These are phyloP conservation scores for Peronospora tabacina DNA, from an alignment of 352 stramenopile species.

Conservation along the genomic window DNA sequence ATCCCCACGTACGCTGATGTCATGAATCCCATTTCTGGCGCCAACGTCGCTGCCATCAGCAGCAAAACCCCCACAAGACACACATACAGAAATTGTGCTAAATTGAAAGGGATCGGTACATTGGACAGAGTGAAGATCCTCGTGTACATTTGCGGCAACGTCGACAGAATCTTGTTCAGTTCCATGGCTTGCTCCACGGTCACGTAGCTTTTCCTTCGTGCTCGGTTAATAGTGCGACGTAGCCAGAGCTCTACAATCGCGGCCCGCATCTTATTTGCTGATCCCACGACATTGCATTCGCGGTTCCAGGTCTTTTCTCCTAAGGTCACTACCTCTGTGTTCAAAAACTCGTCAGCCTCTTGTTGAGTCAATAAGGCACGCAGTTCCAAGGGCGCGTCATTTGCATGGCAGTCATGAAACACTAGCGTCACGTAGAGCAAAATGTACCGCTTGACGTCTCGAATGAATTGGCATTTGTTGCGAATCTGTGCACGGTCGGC, in stretches of 20 bases:
- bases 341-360: conserved; percentile 34
- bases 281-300: conserved; percentile 37
- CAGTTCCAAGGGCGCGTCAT: conserved; percentile 34
- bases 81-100: conserved; percentile 36
- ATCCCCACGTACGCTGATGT: conserved; percentile 29
- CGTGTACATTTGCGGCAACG: conserved; percentile 44
- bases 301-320: conserved; percentile 41
- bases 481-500: conserved; percentile 29
- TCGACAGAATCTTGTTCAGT: conserved; percentile 42
- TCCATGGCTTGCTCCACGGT: conserved; percentile 38
- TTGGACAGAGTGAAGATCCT: conserved; percentile 45
- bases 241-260: conserved; percentile 56
- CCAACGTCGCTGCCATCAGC: conserved; percentile 24
- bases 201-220: conserved; percentile 34
- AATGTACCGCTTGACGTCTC: conserved; percentile 52
- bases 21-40: conserved; percentile 16
- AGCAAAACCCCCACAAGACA: conserved; percentile 39
- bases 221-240: conserved; percentile 36
- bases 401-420: conserved; percentile 50
- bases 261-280: conserved; percentile 42
- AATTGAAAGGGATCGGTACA: conserved; percentile 39
- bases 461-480: conserved; percentile 47
- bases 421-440: conserved; percentile 47
- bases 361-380: conserved; percentile 36
- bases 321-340: conserved; percentile 32